Base-by-base conservation (phyloP, 2,329 filamentous ascomycete genomes). In the Podosphaera fusca region DNA sequence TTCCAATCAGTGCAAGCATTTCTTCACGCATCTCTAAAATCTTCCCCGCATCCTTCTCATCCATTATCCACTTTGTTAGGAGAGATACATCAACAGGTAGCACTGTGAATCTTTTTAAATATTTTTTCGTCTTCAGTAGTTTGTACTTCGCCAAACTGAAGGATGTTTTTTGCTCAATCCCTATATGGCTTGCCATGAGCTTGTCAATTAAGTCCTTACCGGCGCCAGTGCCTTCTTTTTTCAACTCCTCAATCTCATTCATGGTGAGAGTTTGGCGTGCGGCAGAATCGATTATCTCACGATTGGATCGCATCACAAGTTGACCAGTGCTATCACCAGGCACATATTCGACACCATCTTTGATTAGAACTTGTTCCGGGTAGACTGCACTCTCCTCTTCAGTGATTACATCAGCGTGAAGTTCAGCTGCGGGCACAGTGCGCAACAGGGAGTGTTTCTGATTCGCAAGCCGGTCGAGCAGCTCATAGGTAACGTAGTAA, bases 111-210 rank as follows among this genome's bases (percentile, higher is more conserved):
- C 88, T 77, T 64, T 85, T 82, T 61, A 96, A 77, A 68, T 94
- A 96, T 70, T 98, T 98, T 67, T 83, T 89, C 61, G 86, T 84
- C 72, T 98, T 98, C 51, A 94, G 76, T 21, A 96, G 73, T 65
- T 92, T 95, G 70, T 98, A 98, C 69, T 98, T 98, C 49, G 90
- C 89, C 58, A 95, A 74, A 2, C 88, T 94, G 66, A 94, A 98
- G 0, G 81, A 77, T 0, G 92, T 96, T 75, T 98, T 98, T 71
- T 96, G 85, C 63, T 94, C 88, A 49, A 98, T 76, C 1, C 84
- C 85, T 21, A 85, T 82, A 69, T 98, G 92, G 49, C 88, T 92
- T 35, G 88, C 77, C 69, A 98, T 78, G 33, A 98, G 80, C 70
- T 89, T 94, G n/a, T 86, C 83, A 61, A 98, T 92, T 53, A 98